Evolutionary conservation across 805 yeast genomes (phyloP).

Genomic region (Zygoascus flipseniorum): DNA sequence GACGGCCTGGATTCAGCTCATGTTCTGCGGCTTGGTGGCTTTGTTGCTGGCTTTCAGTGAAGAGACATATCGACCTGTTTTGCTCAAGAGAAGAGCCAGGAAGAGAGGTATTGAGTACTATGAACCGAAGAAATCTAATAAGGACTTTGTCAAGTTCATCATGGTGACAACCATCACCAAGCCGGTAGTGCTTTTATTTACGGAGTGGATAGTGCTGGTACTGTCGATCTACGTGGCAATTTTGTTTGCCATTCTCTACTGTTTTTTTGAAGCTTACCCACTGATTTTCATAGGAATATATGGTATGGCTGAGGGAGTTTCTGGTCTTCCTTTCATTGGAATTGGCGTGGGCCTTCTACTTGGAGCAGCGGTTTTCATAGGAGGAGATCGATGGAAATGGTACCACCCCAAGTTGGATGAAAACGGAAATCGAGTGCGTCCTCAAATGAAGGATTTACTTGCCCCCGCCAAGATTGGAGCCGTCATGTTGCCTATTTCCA

Average conservation of each 20-base stretch:
- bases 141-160: neutral
- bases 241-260: constrained; percentile 1
- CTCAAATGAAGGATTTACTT: constrained; percentile 48
- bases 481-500: constrained; percentile 42
- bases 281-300: neutral
- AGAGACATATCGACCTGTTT: neutral
- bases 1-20: constrained; percentile 15
- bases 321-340: constrained; percentile 29
- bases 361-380: constrained; percentile 27
- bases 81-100: constrained; percentile 1
- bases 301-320: constrained; percentile 3
- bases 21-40: neutral
- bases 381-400: neutral
- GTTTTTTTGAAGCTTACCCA: constrained; percentile 2
- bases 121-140: neutral
- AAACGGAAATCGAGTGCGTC: neutral
- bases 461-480: constrained; percentile 34
- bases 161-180: neutral
- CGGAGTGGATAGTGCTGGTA: neutral
- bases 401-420: neutral
- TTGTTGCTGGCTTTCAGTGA: neutral
- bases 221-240: neutral
- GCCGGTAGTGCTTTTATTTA: neutral
- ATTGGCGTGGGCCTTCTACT: constrained; percentile 26
- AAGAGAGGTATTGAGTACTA: neutral